A percentile compares a stretch with the other conserved stretches of the same genome.
phyloP scores from a whole-genome alignment of 192 early-diverging fungal species.

The Dissophora globulifera region DNA sequence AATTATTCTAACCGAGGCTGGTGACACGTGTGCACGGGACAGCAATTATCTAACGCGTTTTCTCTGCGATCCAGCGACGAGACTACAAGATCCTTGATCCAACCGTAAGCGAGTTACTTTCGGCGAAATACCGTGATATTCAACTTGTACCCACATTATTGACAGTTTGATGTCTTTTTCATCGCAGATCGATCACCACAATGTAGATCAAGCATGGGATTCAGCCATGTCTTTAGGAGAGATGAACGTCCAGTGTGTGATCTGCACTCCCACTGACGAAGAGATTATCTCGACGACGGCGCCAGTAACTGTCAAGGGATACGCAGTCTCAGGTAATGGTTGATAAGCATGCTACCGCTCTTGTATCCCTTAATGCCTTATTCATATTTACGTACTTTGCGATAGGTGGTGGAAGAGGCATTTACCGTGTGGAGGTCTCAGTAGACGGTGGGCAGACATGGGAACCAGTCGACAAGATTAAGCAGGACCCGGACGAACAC shows the following conservation, averaged over 20 bases:
- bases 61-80: no score
- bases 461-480: conserved; percentile 73
- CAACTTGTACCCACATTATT: not conserved
- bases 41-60: no score
- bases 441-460: conserved; percentile 88
- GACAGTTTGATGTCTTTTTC: no score
- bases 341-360: not conserved
- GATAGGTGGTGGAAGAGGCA: conserved; percentile 74
- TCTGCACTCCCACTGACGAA: conserved; percentile 74
- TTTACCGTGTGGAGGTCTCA: conserved; percentile 87
- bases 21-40: no score
- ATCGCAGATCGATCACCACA: conserved; percentile 19
- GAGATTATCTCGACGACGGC: conserved; percentile 44
- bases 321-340: conserved; percentile 69
- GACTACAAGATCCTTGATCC: conserved; percentile 46
- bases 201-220: conserved; percentile 63
- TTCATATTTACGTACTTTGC: no score
- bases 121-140: not conserved
- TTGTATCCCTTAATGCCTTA: no score
- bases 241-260: conserved; percentile 85
- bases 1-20: no score
- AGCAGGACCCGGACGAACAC: conserved; percentile 48
- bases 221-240: conserved; percentile 67
- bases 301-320: conserved; percentile 70
- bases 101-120: not conserved